Evolutionary conservation across 179 eudicot genomes (phyloP).

Genomic region (Gypsophila paniculata): DNA sequence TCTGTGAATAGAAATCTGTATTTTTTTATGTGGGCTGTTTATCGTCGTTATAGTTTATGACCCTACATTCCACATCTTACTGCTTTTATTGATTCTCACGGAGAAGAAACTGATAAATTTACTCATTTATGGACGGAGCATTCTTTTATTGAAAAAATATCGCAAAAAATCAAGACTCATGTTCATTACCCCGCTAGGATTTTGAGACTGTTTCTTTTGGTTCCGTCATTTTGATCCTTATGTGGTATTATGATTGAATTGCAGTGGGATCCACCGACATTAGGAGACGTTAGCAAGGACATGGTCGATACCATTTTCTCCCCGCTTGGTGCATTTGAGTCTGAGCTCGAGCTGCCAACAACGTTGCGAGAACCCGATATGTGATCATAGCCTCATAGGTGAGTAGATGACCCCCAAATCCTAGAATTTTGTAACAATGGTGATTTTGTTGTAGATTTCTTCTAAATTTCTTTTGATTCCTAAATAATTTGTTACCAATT

Average conservation of each 20-base stretch:
- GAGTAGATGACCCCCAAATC: neutral
- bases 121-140: too few relatives aligned
- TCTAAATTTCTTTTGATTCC: neutral
- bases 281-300: conserved; percentile 49
- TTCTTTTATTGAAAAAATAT: too few relatives aligned
- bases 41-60: too few relatives aligned
- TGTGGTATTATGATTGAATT: conserved; percentile 8
- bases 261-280: conserved; percentile 66
- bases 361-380: conserved; percentile 55
- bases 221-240: neutral
- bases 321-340: conserved; percentile 39
- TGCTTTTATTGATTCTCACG: too few relatives aligned
- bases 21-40: too few relatives aligned
- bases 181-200: neutral
- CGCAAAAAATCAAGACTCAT: too few relatives aligned
- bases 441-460: neutral
- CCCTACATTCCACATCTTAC: too few relatives aligned
- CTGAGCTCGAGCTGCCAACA: conserved; percentile 54
- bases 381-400: conserved; percentile 21
- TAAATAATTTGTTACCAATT: neutral
- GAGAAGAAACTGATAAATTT: too few relatives aligned
- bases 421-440: conserved; percentile 20
- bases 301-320: conserved; percentile 54
- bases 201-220: neutral
- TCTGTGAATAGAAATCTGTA: too few relatives aligned